Percentiles rank a stretch among this genome's conserved stretches.
phyloP scores from a whole-genome alignment of 495 filamentous ascomycete species.

The Halenospora varia region DNA sequence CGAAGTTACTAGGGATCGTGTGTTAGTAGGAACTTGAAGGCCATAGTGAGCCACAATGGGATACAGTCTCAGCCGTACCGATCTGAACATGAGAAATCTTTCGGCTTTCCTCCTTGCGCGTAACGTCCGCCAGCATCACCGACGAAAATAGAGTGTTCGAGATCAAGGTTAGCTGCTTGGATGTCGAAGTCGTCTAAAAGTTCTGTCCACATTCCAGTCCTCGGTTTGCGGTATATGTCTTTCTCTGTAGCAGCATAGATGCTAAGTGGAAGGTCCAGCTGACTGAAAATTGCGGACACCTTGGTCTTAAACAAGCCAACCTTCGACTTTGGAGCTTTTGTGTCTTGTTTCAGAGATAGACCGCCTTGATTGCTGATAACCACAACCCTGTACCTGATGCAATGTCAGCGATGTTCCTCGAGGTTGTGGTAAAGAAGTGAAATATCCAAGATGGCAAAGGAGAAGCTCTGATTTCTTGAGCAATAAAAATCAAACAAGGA shows the following conservation, averaged over 20 bases:
- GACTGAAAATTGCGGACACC: constrained; percentile 58
- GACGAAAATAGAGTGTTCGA: constrained; percentile 72
- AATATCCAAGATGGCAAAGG: too few relatives aligned
- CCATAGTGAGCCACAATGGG: background rate
- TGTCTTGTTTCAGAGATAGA: constrained; percentile 65
- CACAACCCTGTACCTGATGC: constrained; percentile 64
- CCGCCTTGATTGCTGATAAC: constrained; percentile 88
- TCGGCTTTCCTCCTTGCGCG: constrained; percentile 24
- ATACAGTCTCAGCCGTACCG: constrained; percentile 40
- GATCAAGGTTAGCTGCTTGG: constrained; percentile 55
- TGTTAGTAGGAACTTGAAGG: too few relatives aligned
- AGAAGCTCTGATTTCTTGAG: too few relatives aligned
- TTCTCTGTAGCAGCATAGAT: constrained; percentile 81
- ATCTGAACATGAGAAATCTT: constrained; percentile 73
- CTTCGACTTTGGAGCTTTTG: constrained; percentile 62
- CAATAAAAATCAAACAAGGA: too few relatives aligned
- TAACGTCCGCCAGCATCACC: constrained; percentile 74
- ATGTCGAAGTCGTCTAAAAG: constrained; percentile 71
- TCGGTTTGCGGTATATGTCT: constrained; percentile 81
- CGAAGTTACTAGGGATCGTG: constrained; percentile 63
- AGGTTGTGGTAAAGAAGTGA: too few relatives aligned
- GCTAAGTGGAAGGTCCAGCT: constrained; percentile 71
- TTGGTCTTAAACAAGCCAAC: constrained; percentile 77
- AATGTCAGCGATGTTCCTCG: constrained; percentile 6
- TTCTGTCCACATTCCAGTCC: constrained; percentile 86